Evolutionary conservation across 148 eudicot species (phyloP), one percentile per base, ranked within the genome.

Genomic region (Rhododendron williamsianum): DNA sequence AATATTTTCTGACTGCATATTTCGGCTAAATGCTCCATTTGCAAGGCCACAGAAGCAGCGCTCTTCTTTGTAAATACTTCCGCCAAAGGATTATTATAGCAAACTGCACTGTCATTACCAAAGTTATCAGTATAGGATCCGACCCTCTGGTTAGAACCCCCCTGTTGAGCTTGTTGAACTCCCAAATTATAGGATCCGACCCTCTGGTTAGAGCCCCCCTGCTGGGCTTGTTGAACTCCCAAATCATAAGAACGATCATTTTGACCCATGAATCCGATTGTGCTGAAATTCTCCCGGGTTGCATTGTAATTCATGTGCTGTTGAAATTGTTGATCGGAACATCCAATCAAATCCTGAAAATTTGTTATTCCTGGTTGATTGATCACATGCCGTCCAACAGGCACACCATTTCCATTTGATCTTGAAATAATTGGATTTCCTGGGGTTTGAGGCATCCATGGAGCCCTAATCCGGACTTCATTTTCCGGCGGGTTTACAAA

Each of bases 371-470:
- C 87, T 8, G 73, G 27, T 82, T 83, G 92, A 84, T 85, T 58
- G n/a, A 58, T 84, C 79, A 65, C 84, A 60, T 83, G 87, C 87
- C 86, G 69, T 15, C 87, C 88, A 48, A 81, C 71, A 0, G 83
- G 88, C 63, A 63, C 52, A 30, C 84, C 85, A 79, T 78, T 85
- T 19, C 84, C 85, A 79, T 73, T 86, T 3, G 92, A 81, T 84
- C 82, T 78, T 4, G 60, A 38, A 18, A 76, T 9, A 58, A 86
- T 73, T 23, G 84, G 91, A 77, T 83, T 90, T 3, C 84, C 82
- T 36, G 91, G 91, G 56, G 90, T 87, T 27, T 23, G 52, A 6
- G 91, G 88, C 74, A 85, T 56, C 91, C 90, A 90, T 76, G 83
- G 58, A 91, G 83, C 84, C 84, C 88, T 78, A 87, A 78, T 86